Conservation (phyloP, 805 yeast species). For the Yamadazyma tumulicola region DNA sequence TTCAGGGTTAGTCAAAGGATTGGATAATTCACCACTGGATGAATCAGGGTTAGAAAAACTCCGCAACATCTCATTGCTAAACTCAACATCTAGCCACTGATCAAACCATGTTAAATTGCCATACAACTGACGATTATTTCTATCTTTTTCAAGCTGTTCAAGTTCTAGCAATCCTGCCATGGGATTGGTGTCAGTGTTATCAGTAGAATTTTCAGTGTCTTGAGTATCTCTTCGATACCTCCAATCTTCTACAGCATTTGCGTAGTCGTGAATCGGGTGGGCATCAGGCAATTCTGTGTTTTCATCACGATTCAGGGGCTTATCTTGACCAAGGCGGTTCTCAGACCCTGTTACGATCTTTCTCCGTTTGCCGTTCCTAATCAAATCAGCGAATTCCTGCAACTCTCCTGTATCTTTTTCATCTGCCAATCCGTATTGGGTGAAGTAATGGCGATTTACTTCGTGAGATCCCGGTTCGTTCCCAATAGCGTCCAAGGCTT, state of each 20-base stretch:
- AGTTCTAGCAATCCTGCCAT: neutral
- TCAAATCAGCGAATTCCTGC: slow-evolving; percentile 8
- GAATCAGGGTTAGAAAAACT: too few species aligned
- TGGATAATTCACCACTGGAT: too few species aligned
- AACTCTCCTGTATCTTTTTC: slow-evolving; percentile 2
- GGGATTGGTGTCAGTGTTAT: neutral
- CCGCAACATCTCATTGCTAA: too few species aligned
- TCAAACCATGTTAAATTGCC: slow-evolving; percentile 55
- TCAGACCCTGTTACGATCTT: neutral
- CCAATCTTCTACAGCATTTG: neutral
- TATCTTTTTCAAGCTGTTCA: slow-evolving; percentile 3
- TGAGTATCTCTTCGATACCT: neutral
- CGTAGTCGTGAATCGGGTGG: neutral
- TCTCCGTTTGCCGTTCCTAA: slow-evolving; percentile 11
- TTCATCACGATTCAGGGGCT: neutral
- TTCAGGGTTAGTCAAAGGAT: too few species aligned
- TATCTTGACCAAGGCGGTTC: neutral
- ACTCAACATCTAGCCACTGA: slow-evolving; percentile 39
- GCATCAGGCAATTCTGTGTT: too few species aligned
- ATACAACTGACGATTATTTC: slow-evolving; percentile 28
- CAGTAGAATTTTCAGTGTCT: slow-evolving; percentile 1
- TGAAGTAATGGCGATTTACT: slow-evolving; percentile 46
- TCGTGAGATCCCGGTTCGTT: slow-evolving; percentile 51
- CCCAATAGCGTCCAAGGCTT: slow-evolving; percentile 39
- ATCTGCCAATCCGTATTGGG: slow-evolving; percentile 40